phyloP scores from a whole-genome alignment of 163 green algal genomes.

The Chlorella variabilis region DNA sequence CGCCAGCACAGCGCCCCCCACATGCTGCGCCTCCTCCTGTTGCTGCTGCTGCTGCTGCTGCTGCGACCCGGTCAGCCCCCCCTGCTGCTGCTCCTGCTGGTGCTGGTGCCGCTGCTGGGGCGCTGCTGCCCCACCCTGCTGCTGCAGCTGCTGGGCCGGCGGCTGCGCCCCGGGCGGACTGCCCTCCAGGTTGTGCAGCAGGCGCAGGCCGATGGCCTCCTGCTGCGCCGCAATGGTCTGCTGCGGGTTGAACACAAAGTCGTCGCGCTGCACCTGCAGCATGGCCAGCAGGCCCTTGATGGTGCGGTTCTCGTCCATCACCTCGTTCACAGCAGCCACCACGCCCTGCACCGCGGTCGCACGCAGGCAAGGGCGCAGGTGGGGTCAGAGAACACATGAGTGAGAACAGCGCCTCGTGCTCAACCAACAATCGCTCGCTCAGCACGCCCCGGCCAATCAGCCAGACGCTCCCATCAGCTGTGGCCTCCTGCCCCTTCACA shows the following conservation, averaged over 20 bases:
- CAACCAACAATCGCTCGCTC: too few species aligned
- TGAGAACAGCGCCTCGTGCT: too few species aligned
- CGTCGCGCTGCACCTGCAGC: slow-evolving; percentile 23
- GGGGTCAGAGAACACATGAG: too few species aligned
- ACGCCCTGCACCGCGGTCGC: slow-evolving; percentile 12
- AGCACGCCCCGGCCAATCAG: too few species aligned
- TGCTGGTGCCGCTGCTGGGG: slow-evolving; percentile 8
- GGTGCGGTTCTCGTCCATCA: slow-evolving; percentile 32
- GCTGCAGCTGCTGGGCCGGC: not conserved
- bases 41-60: not conserved
- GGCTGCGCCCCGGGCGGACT: not conserved
- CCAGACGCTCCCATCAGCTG: too few species aligned
- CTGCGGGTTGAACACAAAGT: slow-evolving; percentile 39
- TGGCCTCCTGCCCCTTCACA: too few species aligned
- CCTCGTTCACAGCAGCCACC: slow-evolving; percentile 1
- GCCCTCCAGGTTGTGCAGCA: slow-evolving; percentile 27
- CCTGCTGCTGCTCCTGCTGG: not conserved
- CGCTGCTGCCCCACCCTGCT: not conserved
- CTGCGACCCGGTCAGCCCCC: not conserved
- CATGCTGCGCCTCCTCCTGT: not conserved
- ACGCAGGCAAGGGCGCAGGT: too few species aligned
- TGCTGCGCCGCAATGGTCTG: slow-evolving; percentile 26
- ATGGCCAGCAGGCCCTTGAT: slow-evolving; percentile 33
- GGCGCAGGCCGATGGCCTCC: slow-evolving; percentile 22
- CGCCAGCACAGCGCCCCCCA: not conserved